Base-by-base conservation (phyloP, 805 yeast species). In the Saccharomycopsis sp. region DNA sequence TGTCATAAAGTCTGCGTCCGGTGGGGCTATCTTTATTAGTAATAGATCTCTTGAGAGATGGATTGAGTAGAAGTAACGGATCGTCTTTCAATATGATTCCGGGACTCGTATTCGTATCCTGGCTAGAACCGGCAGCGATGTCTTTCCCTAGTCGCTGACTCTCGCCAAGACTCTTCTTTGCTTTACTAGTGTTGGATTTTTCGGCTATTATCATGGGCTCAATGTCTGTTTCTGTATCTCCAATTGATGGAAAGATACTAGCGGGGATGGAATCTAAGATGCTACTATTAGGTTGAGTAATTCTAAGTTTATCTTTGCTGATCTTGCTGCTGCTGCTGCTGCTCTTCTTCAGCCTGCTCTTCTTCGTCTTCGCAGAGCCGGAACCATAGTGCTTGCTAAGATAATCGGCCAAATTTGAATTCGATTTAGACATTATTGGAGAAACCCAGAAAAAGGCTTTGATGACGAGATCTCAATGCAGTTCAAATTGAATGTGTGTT, bases 1-100 rank as follows among this genome's bases (percentile, higher is more conserved):
- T 67, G 29, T 72, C 68, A 64, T 85, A 90, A 1, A 80, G 68
- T 52, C 79, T 83, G 50, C 22, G 22, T 44, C 22, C 22, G 22
- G 19, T 17, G 22, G 19, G 19, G 22, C 49, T 44, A 17, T 3
- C 19, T 3, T 19, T 44, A 44, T 44, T 44, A 7, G 7, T 7
- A 5, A 29, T 12, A 19, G 49, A 17, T 44, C 22, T n/a, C 12
- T 44, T 44, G 19, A 44, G 22, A 44, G 19, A n/a, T 8, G 49
- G 49, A 19, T 44, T 44, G 22, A 44, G 22, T 17, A 44, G 20
- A 2, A 60, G 47, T n/a, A 60, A 38, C 3, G 63, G 63, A 50
- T 60, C 63, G 47, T 60, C 63, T 24, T 47, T 44, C 49, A 44
- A 44, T 5, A 44, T 44, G 22, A 17, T 8, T n/a, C 22, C 22